Evolutionary conservation across 257 asterid species (phyloP).

Genomic region (Salvia rosmarinus): DNA sequence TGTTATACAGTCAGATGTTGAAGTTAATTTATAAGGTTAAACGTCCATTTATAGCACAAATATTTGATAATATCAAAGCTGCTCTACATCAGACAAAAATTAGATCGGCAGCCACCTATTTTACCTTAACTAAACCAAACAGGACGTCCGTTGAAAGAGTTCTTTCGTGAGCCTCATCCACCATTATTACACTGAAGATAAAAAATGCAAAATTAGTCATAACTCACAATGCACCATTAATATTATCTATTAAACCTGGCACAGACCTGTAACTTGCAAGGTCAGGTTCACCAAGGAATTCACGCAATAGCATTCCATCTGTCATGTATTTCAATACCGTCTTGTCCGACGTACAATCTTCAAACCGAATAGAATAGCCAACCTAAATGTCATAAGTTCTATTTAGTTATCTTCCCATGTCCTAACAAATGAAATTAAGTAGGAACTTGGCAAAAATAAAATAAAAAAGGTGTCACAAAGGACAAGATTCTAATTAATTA

Average conservation of each 20-base stretch:
- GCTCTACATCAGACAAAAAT: constrained; percentile 17
- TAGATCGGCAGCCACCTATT: constrained; percentile 21
- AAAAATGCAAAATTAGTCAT: constrained; percentile 22
- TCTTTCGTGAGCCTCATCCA: constrained; percentile 98
- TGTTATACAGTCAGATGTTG: background rate
- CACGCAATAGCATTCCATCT: constrained; percentile 89
- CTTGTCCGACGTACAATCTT: constrained; percentile 90
- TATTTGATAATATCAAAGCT: background rate
- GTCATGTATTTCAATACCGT: constrained; percentile 92
- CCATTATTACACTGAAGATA: constrained; percentile 80
- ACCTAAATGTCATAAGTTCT: constrained; percentile 47
- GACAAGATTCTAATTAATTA: background rate
- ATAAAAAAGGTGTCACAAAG: constrained; percentile 3
- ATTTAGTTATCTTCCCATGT: constrained; percentile 26
- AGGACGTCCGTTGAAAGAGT: constrained; percentile 88
- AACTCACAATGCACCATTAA: constrained; percentile 27
- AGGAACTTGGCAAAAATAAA: constrained; percentile 9
- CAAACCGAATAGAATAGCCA: constrained; percentile 94
- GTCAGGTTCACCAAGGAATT: constrained; percentile 94
- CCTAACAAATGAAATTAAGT: constrained; percentile 19
- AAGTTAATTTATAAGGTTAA: constrained; percentile 17
- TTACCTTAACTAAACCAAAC: constrained; percentile 91
- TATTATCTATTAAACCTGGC: constrained; percentile 17
- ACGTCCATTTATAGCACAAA: background rate
- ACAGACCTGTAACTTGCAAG: constrained; percentile 81